Evolutionary conservation across 495 filamentous ascomycete genomes (phyloP).

Genomic region (Penicillium fimorum): DNA sequence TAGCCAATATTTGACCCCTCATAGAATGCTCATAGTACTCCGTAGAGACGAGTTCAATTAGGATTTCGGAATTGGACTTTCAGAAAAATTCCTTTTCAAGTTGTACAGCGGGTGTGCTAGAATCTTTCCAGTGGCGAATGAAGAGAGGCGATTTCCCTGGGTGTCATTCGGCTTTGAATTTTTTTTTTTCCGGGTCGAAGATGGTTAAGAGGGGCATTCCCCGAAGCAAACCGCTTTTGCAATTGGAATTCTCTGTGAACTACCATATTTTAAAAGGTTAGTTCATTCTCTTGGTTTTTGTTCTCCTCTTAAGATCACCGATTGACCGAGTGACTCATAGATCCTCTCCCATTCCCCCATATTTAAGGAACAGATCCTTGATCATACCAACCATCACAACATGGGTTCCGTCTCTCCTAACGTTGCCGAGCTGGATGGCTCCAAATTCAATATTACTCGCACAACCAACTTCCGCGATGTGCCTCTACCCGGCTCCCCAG

Average conservation of each 20-base stretch:
- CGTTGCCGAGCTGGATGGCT: constrained; percentile 62
- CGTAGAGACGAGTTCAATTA: background rate
- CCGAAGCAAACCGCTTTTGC: constrained; percentile 12
- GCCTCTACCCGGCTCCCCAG: constrained; percentile 57
- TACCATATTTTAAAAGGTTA: background rate
- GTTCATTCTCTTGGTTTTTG: background rate
- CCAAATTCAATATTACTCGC: constrained; percentile 65
- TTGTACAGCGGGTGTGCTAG: background rate
- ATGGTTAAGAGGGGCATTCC: background rate
- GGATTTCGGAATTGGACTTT: background rate
- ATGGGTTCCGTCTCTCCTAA: constrained; percentile 40
- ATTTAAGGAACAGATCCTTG: background rate
- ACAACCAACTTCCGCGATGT: constrained; percentile 67
- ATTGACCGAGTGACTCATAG: constrained; percentile 21
- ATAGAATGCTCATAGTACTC: background rate
- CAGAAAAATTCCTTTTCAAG: background rate
- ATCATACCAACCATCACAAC: constrained; percentile 13
- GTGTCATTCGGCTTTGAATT: constrained; percentile 1
- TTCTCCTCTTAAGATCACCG: background rate
- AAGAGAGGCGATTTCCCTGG: constrained; percentile 1
- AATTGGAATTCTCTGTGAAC: background rate
- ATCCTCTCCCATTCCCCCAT: background rate
- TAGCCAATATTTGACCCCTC: background rate
- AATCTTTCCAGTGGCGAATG: background rate
- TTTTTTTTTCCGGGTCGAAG: constrained; percentile 6